Evolutionary conservation across 1,284 basidiomycete genomes (phyloP).

Genomic region (Pseudozyma thailandica): DNA sequence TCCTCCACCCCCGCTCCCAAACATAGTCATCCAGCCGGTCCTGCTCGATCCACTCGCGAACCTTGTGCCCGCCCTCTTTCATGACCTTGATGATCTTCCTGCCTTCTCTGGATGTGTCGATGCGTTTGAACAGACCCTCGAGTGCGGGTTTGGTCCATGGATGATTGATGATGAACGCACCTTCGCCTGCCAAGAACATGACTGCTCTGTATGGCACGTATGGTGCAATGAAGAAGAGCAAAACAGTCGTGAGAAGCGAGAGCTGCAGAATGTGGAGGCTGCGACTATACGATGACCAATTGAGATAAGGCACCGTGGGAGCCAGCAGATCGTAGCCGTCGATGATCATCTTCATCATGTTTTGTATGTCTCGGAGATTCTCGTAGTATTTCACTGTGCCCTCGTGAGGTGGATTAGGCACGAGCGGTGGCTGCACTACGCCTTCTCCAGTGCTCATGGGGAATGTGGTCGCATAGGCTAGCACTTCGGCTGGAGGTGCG

Average conservation of each 20-base stretch:
- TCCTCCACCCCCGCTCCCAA: conserved; percentile 63
- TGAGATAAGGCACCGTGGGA: conserved; percentile 63
- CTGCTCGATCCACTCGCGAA: conserved; percentile 61
- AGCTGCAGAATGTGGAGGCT: conserved; percentile 63
- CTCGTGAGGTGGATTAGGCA: conserved; percentile 64
- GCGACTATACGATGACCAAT: conserved; percentile 66
- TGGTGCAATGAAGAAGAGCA: conserved; percentile 62
- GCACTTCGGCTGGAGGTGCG: conserved; percentile 23
- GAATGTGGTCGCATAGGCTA: conserved; percentile 34
- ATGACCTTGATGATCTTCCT: conserved; percentile 36
- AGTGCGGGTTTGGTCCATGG: conserved; percentile 65
- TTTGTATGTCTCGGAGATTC: conserved; percentile 67
- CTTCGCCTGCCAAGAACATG: conserved; percentile 65
- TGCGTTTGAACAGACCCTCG: conserved; percentile 42
- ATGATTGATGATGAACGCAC: conserved; percentile 61
- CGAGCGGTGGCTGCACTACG: conserved; percentile 42
- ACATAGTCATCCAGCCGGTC: conserved; percentile 62
- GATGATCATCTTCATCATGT: conserved; percentile 67
- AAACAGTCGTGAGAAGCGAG: conserved; percentile 54
- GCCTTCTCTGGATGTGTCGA: conserved; percentile 38
- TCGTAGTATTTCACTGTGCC: conserved; percentile 64
- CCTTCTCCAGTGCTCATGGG: conserved; percentile 41
- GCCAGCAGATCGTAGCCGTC: conserved; percentile 64
- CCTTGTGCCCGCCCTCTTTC: conserved; percentile 38
- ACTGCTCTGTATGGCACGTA: conserved; percentile 60